These are phyloP conservation scores for Acacia concinna DNA, from an alignment of 331 rosid species.

Conservation along the genomic window DNA sequence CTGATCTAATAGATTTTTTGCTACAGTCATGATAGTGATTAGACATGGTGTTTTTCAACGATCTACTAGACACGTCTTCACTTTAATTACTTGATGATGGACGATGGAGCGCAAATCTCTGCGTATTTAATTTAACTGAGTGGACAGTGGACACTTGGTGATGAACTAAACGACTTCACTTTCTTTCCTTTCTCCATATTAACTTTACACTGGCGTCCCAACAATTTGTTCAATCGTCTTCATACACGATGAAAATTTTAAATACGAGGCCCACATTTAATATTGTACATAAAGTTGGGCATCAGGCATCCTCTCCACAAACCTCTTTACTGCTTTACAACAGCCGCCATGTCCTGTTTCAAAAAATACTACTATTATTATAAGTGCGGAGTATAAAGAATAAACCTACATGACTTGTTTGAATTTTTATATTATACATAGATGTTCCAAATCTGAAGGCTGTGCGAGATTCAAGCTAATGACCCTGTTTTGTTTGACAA, in stretches of 20 bases:
- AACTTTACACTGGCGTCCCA: background rate
- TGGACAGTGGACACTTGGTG: background rate
- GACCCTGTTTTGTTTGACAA: background rate
- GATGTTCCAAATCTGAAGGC: background rate
- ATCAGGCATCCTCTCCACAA: background rate
- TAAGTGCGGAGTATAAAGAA: background rate
- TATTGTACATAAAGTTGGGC: background rate
- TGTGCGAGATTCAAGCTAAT: background rate
- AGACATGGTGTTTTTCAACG: too few relatives aligned
- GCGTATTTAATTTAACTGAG: background rate
- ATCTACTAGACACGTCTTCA: too few relatives aligned
- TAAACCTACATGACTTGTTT: background rate
- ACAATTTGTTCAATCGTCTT: background rate
- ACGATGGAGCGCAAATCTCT: background rate
- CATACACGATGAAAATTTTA: background rate
- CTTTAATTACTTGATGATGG: background rate
- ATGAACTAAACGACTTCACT: background rate
- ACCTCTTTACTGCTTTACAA: background rate
- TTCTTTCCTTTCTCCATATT: background rate
- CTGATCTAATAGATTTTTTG: constrained; percentile 12
- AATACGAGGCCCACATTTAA: background rate
- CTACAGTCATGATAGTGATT: background rate
- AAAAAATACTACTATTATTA: background rate
- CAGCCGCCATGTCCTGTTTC: constrained; percentile 6
- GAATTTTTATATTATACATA: background rate